These are phyloP conservation scores for Mycena floridula DNA, from an alignment of 768 basidiomycete genomes.

Conservation along the genomic window DNA sequence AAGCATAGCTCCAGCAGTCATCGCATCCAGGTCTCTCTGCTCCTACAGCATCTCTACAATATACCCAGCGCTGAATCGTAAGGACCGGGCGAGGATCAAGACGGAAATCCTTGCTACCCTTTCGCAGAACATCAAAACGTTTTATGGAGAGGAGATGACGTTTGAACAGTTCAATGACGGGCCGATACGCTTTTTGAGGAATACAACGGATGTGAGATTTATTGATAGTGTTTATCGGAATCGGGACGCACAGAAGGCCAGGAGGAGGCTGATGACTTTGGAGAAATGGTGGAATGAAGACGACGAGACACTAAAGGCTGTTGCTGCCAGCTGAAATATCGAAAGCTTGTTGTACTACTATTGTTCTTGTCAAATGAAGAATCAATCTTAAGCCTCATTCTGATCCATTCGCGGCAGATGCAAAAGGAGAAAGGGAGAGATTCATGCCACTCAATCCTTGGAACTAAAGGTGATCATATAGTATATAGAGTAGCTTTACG, in stretches of 20 bases:
- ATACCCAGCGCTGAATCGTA: background rate
- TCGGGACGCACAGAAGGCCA: conserved; percentile 5
- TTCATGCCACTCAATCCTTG: too few relatives aligned
- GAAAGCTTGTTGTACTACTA: too few relatives aligned
- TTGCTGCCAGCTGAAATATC: background rate
- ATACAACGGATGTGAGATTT: conserved; percentile 9
- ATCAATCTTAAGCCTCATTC: too few relatives aligned
- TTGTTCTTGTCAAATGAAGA: too few relatives aligned
- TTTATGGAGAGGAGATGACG: conserved; percentile 3
- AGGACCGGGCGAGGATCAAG: conserved; percentile 4
- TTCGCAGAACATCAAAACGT: background rate
- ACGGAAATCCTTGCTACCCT: conserved; percentile 4
- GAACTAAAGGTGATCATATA: too few relatives aligned
- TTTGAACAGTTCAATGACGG: conserved; percentile 4
- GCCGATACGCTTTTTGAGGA: conserved; percentile 6
- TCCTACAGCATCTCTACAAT: conserved; percentile 3
- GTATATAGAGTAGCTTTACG: too few relatives aligned
- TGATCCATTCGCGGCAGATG: too few relatives aligned
- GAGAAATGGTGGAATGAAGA: conserved; percentile 2
- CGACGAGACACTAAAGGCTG: background rate
- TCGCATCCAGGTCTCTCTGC: conserved; percentile 5
- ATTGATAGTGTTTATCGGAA: conserved; percentile 14
- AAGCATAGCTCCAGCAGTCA: conserved; percentile 3
- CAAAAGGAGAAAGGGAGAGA: too few relatives aligned
- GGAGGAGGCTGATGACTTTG: background rate